Conservation (phyloP, 176 grass and related monocot genomes). For the Themeda triandra region DNA sequence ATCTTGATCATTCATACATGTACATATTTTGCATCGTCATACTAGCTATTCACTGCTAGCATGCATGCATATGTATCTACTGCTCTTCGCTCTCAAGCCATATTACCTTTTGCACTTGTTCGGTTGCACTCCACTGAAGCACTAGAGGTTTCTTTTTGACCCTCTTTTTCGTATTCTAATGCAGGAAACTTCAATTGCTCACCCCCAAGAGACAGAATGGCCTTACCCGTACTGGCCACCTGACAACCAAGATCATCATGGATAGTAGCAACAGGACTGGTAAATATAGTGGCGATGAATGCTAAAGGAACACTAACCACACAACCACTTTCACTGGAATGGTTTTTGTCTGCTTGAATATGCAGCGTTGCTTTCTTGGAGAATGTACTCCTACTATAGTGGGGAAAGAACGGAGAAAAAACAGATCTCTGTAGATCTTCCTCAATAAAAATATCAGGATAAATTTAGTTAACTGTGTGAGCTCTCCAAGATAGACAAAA, state of each 20-base stretch:
- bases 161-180: slow-evolving; percentile 31
- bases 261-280: slow-evolving; percentile 66
- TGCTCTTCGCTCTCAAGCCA: slow-evolving; percentile 28
- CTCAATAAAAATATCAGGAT: neutral
- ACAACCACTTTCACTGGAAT: slow-evolving; percentile 40
- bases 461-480: slow-evolving; percentile 11
- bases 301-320: slow-evolving; percentile 46
- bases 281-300: slow-evolving; percentile 38
- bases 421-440: slow-evolving; percentile 35
- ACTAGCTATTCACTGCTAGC: neutral
- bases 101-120: slow-evolving; percentile 20
- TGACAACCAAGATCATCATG: slow-evolving; percentile 97
- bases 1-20: neutral
- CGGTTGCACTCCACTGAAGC: slow-evolving; percentile 23
- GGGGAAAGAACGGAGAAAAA: slow-evolving; percentile 23
- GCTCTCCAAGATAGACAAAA: slow-evolving; percentile 31
- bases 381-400: slow-evolving; percentile 33
- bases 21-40: neutral
- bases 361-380: slow-evolving; percentile 48
- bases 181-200: slow-evolving; percentile 83
- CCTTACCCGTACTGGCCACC: slow-evolving; percentile 86
- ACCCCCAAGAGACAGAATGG: slow-evolving; percentile 99
- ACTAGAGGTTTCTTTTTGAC: slow-evolving; percentile 39
- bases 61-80: neutral
- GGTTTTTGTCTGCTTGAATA: slow-evolving; percentile 43